These are phyloP conservation scores for Cryptococcus floricola DNA, from an alignment of 1,284 basidiomycete genomes.

Conservation along the genomic window DNA sequence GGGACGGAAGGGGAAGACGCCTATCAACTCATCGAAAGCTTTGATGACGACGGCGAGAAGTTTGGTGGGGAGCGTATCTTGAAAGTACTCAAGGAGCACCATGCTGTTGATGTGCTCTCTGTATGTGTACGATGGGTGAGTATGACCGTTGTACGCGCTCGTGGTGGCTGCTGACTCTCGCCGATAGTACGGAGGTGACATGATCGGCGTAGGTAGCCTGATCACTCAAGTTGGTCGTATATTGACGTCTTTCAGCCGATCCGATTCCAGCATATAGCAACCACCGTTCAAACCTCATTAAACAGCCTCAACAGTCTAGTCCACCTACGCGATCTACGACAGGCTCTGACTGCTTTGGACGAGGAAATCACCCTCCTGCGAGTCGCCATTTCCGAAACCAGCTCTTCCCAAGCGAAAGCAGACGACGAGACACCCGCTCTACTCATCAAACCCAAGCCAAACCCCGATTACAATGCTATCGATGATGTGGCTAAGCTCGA, in stretches of 20 bases:
- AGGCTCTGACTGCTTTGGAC: conserved; percentile 32
- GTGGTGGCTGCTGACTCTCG: not conserved
- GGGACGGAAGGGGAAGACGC: conserved; percentile 44
- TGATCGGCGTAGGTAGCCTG: conserved; percentile 37
- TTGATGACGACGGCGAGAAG: conserved; percentile 45
- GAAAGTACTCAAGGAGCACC: conserved; percentile 29
- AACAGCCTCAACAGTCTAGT: conserved; percentile 27
- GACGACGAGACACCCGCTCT: not conserved
- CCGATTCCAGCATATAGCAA: conserved; percentile 44
- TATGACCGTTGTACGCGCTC: conserved; percentile 1
- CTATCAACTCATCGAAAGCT: conserved; percentile 42
- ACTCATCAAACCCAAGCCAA: conserved; percentile 9
- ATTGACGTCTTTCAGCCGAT: conserved; percentile 27
- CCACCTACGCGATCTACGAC: conserved; percentile 31
- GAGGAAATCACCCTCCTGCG: conserved; percentile 34
- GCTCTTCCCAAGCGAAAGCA: not conserved
- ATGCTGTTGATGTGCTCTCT: conserved; percentile 40
- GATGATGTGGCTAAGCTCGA: conserved; percentile 33
- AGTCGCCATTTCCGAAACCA: conserved; percentile 1
- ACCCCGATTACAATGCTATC: conserved; percentile 26
- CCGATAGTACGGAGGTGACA: conserved; percentile 39
- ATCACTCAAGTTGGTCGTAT: not conserved
- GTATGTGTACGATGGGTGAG: conserved; percentile 43
- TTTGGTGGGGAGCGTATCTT: conserved; percentile 43
- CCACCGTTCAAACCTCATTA: conserved; percentile 34